These are phyloP conservation scores for Berkeleyomyces basicola DNA, from an alignment of 2,329 filamentous ascomycete genomes.

Conservation along the genomic window DNA sequence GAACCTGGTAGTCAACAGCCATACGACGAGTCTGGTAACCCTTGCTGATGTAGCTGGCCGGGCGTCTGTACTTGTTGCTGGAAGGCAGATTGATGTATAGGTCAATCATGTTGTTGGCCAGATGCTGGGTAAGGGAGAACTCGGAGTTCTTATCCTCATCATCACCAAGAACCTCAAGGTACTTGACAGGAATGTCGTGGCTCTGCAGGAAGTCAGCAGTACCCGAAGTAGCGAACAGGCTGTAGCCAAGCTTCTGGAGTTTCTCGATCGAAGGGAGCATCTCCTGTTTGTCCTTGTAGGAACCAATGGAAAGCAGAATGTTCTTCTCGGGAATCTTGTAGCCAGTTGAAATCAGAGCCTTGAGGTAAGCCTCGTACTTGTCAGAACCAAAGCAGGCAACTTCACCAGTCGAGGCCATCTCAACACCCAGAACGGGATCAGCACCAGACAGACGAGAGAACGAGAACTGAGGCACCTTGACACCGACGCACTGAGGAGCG, in stretches of 20 bases:
- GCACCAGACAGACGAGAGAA: constrained; percentile 94
- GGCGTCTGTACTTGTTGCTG: constrained; percentile 89
- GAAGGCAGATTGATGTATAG: constrained; percentile 99
- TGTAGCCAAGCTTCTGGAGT: constrained; percentile 81
- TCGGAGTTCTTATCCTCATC: constrained; percentile 81
- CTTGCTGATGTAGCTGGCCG: constrained; percentile 96
- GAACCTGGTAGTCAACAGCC: constrained; percentile 95
- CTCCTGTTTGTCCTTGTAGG: constrained; percentile 95
- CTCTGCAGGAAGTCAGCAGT: constrained; percentile 94
- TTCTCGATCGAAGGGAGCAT: constrained; percentile 87
- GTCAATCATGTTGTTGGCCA: constrained; percentile 96
- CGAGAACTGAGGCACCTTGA: constrained; percentile 97
- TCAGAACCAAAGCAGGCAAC: constrained; percentile 91
- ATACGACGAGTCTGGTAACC: constrained; percentile 93
- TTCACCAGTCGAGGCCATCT: constrained; percentile 98
- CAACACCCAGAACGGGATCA: constrained; percentile 89
- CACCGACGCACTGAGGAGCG: constrained; percentile 69
- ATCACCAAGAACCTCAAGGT: constrained; percentile 69
- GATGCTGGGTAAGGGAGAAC: constrained; percentile 90
- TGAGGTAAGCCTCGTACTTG: constrained; percentile 96
- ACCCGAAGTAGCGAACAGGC: constrained; percentile 88
- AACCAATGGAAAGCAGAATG: constrained; percentile 85
- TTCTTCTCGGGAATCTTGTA: constrained; percentile 95
- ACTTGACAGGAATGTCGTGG: constrained; percentile 82
- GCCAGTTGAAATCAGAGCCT: constrained; percentile 85